A percentile compares a stretch with the other conserved stretches of the same genome.
phyloP scores from a whole-genome alignment of 805 yeast species.

The Teunomyces pallodes region DNA sequence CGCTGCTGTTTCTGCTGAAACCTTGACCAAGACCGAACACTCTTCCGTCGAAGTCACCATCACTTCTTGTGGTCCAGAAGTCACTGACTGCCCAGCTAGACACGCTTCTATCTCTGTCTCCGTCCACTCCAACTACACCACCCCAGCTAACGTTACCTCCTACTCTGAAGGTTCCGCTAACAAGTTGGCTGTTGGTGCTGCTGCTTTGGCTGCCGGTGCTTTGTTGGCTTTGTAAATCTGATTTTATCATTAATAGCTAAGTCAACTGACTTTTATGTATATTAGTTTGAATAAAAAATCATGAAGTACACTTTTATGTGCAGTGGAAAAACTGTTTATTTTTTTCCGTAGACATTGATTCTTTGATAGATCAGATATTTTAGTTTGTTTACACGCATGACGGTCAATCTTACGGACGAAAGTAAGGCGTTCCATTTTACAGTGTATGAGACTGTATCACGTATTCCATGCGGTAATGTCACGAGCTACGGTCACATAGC shows the following conservation, averaged over 20 bases:
- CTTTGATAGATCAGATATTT: no score
- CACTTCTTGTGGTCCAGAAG: slow-evolving; percentile 44
- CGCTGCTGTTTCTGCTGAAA: slow-evolving; percentile 32
- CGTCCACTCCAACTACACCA: slow-evolving; percentile 22
- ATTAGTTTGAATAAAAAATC: slow-evolving; percentile 6
- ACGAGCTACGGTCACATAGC: slow-evolving; percentile 81
- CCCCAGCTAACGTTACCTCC: slow-evolving; percentile 32
- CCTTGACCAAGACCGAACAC: slow-evolving; percentile 33
- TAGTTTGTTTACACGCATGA: neutral
- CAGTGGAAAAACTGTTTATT: no score
- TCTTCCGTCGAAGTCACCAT: slow-evolving; percentile 45
- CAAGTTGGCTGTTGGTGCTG: slow-evolving; percentile 41
- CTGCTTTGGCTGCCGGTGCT: slow-evolving; percentile 49
- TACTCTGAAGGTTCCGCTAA: slow-evolving; percentile 36
- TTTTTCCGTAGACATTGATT: neutral
- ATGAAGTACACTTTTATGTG: neutral
- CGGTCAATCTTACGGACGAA: slow-evolving; percentile 38
- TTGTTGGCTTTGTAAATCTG: slow-evolving; percentile 27
- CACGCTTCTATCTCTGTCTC: slow-evolving; percentile 10
- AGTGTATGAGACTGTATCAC: slow-evolving; percentile 52
- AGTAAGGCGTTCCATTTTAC: slow-evolving; percentile 57
- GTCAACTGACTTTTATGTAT: slow-evolving; percentile 4
- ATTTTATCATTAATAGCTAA: neutral
- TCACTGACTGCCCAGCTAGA: slow-evolving; percentile 48
- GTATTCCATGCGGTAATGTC: slow-evolving; percentile 61